A percentile compares a stretch with the other conserved stretches of the same genome.
phyloP scores from a whole-genome alignment of 257 asterid species.

The Nicotiana paniculata region DNA sequence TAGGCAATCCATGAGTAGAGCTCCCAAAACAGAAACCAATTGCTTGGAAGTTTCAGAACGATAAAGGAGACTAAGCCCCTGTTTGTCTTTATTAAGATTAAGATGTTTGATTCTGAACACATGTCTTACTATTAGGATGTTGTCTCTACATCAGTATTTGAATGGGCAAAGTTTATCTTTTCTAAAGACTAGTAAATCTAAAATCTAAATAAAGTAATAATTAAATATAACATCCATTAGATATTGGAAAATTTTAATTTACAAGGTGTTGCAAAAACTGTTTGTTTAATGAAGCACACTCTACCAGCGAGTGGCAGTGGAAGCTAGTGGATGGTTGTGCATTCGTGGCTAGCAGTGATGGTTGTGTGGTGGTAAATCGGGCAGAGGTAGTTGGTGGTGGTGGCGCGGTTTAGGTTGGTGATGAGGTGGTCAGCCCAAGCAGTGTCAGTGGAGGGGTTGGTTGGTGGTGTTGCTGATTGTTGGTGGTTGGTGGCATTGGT shows the following conservation, averaged over 20 bases:
- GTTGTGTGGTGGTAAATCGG: background rate
- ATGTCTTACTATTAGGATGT: background rate
- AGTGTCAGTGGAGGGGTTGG: too few relatives aligned
- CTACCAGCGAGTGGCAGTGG: background rate
- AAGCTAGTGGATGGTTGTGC: background rate
- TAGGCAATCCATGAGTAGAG: constrained; percentile 1
- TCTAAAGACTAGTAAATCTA: background rate
- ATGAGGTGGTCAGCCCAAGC: background rate
- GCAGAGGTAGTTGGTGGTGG: background rate
- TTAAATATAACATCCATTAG: background rate
- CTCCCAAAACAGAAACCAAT: background rate
- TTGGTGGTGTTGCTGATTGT: too few relatives aligned
- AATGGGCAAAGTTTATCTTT: background rate
- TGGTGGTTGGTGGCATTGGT: too few relatives aligned
- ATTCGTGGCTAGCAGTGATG: background rate
- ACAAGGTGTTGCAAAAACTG: background rate
- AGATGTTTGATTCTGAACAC: background rate
- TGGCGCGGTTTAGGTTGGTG: background rate
- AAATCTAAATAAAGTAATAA: background rate
- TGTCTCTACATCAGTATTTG: background rate
- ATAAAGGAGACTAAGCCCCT: background rate
- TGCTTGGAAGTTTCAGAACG: background rate
- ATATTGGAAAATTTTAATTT: background rate
- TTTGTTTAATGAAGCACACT: background rate
- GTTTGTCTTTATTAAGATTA: background rate